A percentile compares a stretch with the other conserved stretches of the same genome.
These are phyloP conservation scores for Coemansia sp. DNA, from an alignment of 192 early-diverging fungal genomes.

Conservation along the genomic window DNA sequence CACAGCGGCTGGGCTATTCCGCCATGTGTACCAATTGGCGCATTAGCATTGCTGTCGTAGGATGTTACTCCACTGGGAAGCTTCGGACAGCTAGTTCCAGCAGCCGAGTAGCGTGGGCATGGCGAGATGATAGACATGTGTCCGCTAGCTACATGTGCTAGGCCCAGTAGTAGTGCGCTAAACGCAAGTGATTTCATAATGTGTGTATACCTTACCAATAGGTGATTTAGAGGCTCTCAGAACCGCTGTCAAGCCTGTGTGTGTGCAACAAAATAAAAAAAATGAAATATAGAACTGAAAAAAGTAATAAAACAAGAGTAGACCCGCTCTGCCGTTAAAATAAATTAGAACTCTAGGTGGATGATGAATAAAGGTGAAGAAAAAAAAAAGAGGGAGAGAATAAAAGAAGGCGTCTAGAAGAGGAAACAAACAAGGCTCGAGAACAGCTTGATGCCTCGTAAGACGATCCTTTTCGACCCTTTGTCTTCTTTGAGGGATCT, in stretches of 20 bases:
- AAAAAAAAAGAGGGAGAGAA: not conserved
- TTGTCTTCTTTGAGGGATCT: not conserved
- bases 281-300: constrained; percentile 6
- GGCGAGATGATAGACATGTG: constrained; percentile 20
- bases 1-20: constrained; percentile 31
- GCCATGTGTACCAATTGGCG: constrained; percentile 24
- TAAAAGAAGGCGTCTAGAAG: not conserved
- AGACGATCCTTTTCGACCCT: not conserved
- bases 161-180: constrained; percentile 9
- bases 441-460: not conserved
- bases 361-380: not conserved
- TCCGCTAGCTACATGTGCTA: constrained; percentile 4
- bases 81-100: constrained; percentile 11
- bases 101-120: constrained; percentile 22
- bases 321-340: not conserved
- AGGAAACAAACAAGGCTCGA: not conserved
- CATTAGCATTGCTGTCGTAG: constrained; percentile 47
- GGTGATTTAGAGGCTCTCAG: not conserved
- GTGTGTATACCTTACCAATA: not conserved
- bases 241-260: not conserved
- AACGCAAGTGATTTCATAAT: constrained; percentile 6
- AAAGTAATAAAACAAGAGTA: not conserved
- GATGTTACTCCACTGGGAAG: constrained; percentile 27
- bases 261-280: not conserved
- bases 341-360: constrained; percentile 1